Conservation (phyloP, 1,284 basidiomycete genomes). For the Boletus sp. region DNA sequence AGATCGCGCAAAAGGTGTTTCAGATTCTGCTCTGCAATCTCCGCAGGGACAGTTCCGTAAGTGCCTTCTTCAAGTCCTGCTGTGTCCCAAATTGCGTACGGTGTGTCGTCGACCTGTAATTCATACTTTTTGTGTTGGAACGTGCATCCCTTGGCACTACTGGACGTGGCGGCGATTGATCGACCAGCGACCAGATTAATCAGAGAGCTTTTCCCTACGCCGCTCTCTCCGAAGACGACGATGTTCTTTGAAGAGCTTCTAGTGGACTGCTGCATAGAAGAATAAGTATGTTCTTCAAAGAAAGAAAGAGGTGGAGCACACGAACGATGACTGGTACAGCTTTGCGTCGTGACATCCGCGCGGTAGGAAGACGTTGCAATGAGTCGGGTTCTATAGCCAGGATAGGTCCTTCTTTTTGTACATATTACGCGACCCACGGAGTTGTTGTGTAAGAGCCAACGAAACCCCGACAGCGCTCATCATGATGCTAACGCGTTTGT, state of each 20-base stretch:
- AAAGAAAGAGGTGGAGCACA: not conserved
- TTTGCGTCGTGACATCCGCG: slow-evolving; percentile 24
- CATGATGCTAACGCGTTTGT: not conserved
- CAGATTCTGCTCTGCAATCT: slow-evolving; percentile 28
- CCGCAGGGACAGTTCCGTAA: slow-evolving; percentile 29
- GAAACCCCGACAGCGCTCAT: slow-evolving; percentile 24
- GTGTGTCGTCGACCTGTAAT: slow-evolving; percentile 23
- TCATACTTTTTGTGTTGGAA: slow-evolving; percentile 30
- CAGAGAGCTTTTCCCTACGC: slow-evolving; percentile 32
- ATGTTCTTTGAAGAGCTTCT: slow-evolving; percentile 21
- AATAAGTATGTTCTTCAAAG: slow-evolving; percentile 4
- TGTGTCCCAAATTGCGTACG: slow-evolving; percentile 30
- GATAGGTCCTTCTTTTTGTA: slow-evolving; percentile 23
- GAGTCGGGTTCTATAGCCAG: slow-evolving; percentile 6
- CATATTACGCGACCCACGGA: slow-evolving; percentile 12
- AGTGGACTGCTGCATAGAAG: slow-evolving; percentile 4
- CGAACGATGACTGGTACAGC: slow-evolving; percentile 15
- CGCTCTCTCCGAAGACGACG: slow-evolving; percentile 30
- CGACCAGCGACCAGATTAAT: slow-evolving; percentile 34
- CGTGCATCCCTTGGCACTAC: slow-evolving; percentile 30
- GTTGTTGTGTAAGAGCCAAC: slow-evolving; percentile 5
- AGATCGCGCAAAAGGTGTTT: slow-evolving; percentile 26
- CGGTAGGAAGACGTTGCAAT: slow-evolving; percentile 11
- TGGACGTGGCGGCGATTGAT: slow-evolving; percentile 31
- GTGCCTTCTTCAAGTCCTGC: slow-evolving; percentile 32